These are phyloP conservation scores for Alternaria burnsii DNA, from an alignment of 2,329 filamentous ascomycete genomes.

Conservation along the genomic window DNA sequence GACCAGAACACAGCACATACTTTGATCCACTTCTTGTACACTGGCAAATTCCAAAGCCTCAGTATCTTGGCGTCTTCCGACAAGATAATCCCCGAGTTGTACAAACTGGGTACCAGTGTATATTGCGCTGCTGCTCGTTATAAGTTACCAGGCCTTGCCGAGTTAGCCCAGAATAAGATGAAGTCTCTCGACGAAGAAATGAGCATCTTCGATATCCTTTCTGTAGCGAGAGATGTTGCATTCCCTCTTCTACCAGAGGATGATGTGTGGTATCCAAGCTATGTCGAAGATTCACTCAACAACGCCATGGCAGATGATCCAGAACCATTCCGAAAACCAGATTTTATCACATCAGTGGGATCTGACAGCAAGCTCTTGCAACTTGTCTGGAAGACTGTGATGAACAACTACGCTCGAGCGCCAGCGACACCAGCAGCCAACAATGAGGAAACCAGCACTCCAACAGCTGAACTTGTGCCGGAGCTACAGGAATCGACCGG, in stretches of 20 bases:
- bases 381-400: conserved; percentile 41
- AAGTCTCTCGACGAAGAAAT: conserved; percentile 24
- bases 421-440: neutral
- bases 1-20: conserved; percentile 36
- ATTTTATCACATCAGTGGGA: conserved; percentile 37
- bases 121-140: conserved; percentile 41
- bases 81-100: conserved; percentile 12
- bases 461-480: conserved; percentile 1
- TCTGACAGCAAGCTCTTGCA: conserved; percentile 37
- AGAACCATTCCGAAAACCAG: conserved; percentile 31
- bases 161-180: conserved; percentile 37
- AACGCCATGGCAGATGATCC: conserved; percentile 30
- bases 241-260: conserved; percentile 34
- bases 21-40: conserved; percentile 38
- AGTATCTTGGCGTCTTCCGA: conserved; percentile 1
- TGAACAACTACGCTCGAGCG: conserved; percentile 26
- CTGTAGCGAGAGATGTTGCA: conserved; percentile 30
- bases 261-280: conserved; percentile 36
- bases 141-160: conserved; percentile 33
- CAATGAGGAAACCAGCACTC: neutral
- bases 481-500: neutral
- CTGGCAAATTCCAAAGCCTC: conserved; percentile 30
- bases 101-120: conserved; percentile 33
- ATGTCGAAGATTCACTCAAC: conserved; percentile 33
- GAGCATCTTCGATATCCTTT: conserved; percentile 33